Percentiles rank a stretch among this genome's conserved stretches.
phyloP scores from a whole-genome alignment of 1,284 basidiomycete genomes.

The Irpex sp. region DNA sequence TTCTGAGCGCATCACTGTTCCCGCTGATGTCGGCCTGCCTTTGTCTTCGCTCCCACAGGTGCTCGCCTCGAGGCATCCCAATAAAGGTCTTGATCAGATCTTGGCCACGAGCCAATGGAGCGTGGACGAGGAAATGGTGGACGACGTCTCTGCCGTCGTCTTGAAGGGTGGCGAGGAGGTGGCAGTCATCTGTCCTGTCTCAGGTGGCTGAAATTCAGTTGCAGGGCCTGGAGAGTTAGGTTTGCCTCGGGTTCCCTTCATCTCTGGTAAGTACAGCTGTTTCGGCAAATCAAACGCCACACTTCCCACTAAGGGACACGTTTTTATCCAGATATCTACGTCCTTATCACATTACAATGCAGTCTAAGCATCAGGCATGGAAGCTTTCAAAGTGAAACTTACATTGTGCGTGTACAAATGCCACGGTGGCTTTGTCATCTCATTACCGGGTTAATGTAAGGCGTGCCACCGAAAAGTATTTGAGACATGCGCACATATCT shows the following conservation, averaged over 20 bases:
- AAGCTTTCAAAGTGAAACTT: not conserved
- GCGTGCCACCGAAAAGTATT: no score
- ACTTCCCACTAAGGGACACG: not conserved
- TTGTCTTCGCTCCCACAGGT: constrained; percentile 50
- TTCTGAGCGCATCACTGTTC: constrained; percentile 37
- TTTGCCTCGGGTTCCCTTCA: not conserved
- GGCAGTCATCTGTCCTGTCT: constrained; percentile 79
- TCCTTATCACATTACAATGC: not conserved
- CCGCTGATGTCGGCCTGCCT: constrained; percentile 39
- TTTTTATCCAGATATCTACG: not conserved
- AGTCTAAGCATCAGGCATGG: not conserved
- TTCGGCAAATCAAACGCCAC: not conserved
- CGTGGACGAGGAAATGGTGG: constrained; percentile 77
- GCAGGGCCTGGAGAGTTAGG: no score
- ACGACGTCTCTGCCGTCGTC: constrained; percentile 44
- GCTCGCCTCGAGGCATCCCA: constrained; percentile 51
- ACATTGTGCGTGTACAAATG: not conserved
- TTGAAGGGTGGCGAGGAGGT: constrained; percentile 75
- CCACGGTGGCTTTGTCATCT: not conserved
- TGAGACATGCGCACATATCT: not conserved
- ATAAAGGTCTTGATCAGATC: constrained; percentile 45
- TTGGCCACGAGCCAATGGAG: constrained; percentile 69
- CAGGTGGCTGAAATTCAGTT: constrained; percentile 54
- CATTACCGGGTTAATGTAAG: no score
- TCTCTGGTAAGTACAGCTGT: not conserved